Percentiles rank a stretch among this genome's conserved stretches.
Conservation (phyloP, 306 rosid species). For the Lagenaria siceraria region DNA sequence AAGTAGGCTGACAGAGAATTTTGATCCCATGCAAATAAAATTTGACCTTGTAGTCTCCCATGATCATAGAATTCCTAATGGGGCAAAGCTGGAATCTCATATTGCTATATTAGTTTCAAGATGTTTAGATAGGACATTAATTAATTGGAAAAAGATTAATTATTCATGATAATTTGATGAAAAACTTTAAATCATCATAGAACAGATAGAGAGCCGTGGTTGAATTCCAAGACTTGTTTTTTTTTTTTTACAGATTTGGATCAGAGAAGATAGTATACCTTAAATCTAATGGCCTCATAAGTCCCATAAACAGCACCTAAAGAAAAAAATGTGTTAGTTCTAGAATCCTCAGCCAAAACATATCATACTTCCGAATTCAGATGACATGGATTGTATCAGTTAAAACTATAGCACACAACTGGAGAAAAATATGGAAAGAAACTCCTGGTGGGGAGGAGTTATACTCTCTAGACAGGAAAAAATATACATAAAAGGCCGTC, state of each 20-base stretch:
- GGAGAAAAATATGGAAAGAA: neutral
- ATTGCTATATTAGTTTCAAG: neutral
- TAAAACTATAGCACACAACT: too few relatives aligned
- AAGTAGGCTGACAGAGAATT: neutral
- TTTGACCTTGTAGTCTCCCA: neutral
- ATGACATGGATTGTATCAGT: too few relatives aligned
- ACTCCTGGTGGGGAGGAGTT: neutral
- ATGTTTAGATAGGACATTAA: neutral
- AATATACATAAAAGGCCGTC: neutral
- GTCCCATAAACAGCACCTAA: conserved; percentile 86
- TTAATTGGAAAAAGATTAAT: neutral
- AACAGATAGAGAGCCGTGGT: neutral
- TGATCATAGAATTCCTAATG: neutral
- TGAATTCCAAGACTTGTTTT: neutral
- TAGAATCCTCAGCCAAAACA: neutral
- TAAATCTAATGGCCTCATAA: conserved; percentile 63
- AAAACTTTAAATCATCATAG: neutral
- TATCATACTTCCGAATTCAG: neutral
- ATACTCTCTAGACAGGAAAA: neutral
- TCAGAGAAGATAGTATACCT: conserved; percentile 36
- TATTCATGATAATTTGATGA: neutral
- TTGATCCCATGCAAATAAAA: neutral
- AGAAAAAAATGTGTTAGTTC: neutral
- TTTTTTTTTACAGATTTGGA: neutral
- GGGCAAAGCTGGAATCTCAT: neutral